These are phyloP conservation scores for Hypoxylon crocopeplum DNA, from an alignment of 495 filamentous ascomycete genomes.

Conservation along the genomic window DNA sequence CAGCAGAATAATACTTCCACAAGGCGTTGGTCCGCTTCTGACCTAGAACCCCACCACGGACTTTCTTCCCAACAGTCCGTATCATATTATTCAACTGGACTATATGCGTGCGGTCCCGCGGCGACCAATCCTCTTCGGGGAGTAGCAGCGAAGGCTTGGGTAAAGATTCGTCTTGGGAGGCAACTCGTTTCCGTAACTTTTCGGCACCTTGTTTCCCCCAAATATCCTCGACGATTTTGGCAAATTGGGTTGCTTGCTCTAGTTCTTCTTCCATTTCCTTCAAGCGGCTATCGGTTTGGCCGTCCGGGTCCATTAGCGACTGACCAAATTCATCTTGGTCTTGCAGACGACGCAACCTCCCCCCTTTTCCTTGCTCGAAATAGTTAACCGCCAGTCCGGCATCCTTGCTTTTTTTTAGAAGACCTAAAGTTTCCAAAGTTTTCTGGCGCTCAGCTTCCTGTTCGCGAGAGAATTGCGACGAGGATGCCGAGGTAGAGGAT, in stretches of 20 bases:
- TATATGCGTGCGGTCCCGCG: constrained; percentile 14
- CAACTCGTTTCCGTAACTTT: constrained; percentile 46
- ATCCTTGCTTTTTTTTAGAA: constrained; percentile 16
- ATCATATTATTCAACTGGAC: constrained; percentile 37
- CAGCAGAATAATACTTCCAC: constrained; percentile 54
- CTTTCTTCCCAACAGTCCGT: constrained; percentile 25
- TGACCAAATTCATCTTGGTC: constrained; percentile 44
- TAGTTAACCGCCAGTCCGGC: constrained; percentile 43
- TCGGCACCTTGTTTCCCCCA: constrained; percentile 49
- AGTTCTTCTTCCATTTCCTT: constrained; percentile 63
- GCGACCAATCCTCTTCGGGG: constrained; percentile 23
- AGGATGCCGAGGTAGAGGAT: constrained; percentile 10
- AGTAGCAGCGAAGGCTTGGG: constrained; percentile 37
- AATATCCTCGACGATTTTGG: constrained; percentile 45
- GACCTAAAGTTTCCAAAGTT: constrained; percentile 31
- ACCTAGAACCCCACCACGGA: not conserved
- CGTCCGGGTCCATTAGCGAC: constrained; percentile 47
- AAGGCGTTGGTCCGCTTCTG: constrained; percentile 37
- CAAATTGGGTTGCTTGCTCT: constrained; percentile 45
- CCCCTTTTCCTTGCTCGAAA: constrained; percentile 53
- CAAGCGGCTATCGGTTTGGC: constrained; percentile 53
- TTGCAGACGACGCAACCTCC: constrained; percentile 42
- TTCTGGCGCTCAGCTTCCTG: constrained; percentile 38
- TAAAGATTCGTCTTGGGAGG: constrained; percentile 40
- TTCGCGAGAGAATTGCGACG: constrained; percentile 25